These are phyloP conservation scores for Fusarium dlaminii DNA, from an alignment of 2,329 filamentous ascomycete species.

Conservation along the genomic window DNA sequence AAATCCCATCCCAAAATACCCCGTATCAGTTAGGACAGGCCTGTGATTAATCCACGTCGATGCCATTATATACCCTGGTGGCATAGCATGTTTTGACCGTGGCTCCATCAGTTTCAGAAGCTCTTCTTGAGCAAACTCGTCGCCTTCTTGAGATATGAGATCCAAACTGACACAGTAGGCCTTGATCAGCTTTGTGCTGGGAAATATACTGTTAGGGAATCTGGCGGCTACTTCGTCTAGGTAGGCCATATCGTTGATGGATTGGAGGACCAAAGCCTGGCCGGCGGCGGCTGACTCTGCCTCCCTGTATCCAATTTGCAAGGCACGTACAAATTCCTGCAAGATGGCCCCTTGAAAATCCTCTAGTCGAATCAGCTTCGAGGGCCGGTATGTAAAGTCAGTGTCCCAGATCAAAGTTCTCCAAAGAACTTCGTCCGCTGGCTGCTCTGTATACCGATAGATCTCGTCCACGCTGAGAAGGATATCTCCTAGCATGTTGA, in stretches of 20 bases:
- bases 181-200: neutral
- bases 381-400: neutral
- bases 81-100: neutral
- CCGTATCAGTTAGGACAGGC: neutral
- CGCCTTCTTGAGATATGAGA: rapidly evolving
- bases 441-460: neutral
- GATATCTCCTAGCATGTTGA: neutral
- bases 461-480: neutral
- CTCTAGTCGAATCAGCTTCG: neutral
- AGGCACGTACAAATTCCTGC: neutral
- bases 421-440: neutral
- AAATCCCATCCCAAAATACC: neutral
- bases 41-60: neutral
- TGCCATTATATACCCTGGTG: neutral
- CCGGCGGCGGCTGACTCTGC: neutral
- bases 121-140: neutral
- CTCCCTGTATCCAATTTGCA: neutral
- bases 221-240: neutral
- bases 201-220: neutral
- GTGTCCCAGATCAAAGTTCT: neutral
- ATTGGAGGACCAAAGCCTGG: rapidly evolving
- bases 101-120: neutral
- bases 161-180: neutral
- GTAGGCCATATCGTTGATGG: neutral
- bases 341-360: neutral